Percentiles rank a stretch among this genome's conserved stretches.
phyloP scores from a whole-genome alignment of 768 basidiomycete genomes.

The Tulasnella sp. region DNA sequence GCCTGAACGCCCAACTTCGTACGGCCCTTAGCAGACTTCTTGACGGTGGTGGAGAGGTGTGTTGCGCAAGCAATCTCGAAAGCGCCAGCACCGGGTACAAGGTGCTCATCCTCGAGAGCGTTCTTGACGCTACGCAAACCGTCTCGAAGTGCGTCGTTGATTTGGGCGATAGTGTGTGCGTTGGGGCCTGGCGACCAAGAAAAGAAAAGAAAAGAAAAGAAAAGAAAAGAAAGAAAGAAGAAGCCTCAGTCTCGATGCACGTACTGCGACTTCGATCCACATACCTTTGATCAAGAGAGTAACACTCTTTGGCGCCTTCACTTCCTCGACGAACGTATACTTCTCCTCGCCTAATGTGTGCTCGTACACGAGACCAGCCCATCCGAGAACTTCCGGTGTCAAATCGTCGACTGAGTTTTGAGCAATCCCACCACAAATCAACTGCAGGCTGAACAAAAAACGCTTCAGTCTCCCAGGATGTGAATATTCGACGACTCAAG shows the following conservation, averaged over 20 bases:
- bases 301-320: conserved; percentile 88
- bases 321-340: conserved; percentile 94
- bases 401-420: conserved; percentile 98
- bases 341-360: conserved; percentile 99
- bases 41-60: conserved; percentile 67
- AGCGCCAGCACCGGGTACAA: conserved; percentile 95
- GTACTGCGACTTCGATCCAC: background rate
- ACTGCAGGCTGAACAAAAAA: conserved; percentile 54
- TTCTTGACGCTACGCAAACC: conserved; percentile 96
- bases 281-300: conserved; percentile 87
- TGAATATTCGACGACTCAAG: conserved; percentile 11
- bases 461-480: background rate
- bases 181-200: conserved; percentile 54
- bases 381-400: conserved; percentile 81
- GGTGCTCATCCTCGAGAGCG: conserved; percentile 76
- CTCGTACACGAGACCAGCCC: conserved; percentile 98
- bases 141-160: conserved; percentile 96
- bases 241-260: too few relatives aligned
- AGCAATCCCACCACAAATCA: conserved; percentile 87
- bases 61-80: conserved; percentile 90
- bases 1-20: conserved; percentile 97
- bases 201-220: background rate
- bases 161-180: conserved; percentile 89
- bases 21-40: conserved; percentile 82
- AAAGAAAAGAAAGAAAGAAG: background rate